Evolutionary conservation across 148 eudicot species (phyloP).

Genomic region (Rhododendron vialii): DNA sequence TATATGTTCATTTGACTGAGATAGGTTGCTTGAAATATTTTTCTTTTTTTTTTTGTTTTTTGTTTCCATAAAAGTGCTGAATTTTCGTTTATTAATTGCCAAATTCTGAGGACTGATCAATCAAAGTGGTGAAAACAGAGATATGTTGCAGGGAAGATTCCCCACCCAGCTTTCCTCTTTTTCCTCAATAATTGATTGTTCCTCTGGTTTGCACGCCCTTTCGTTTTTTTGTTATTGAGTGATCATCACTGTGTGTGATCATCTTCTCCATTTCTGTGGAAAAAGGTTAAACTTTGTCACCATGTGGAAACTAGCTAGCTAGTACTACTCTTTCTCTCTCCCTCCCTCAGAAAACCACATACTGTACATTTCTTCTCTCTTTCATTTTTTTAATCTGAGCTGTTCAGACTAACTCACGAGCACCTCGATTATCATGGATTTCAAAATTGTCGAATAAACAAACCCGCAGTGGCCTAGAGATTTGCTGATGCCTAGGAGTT

Average conservation of each 20-base stretch:
- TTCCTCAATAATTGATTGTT: slow-evolving; percentile 25
- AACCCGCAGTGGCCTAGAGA: no score
- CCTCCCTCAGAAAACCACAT: no score
- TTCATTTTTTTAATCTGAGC: no score
- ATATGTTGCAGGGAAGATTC: slow-evolving; percentile 27
- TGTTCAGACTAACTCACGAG: no score
- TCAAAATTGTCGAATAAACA: no score
- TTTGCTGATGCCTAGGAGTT: no score
- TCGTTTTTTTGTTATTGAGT: slow-evolving; percentile 1
- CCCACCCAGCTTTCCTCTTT: slow-evolving; percentile 20
- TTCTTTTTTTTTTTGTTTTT: background rate
- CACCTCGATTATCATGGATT: no score
- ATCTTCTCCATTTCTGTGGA: slow-evolving; percentile 27
- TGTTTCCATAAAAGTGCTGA: background rate
- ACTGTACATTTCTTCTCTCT: background rate
- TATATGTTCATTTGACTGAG: background rate
- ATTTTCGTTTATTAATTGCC: background rate
- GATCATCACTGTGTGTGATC: slow-evolving; percentile 4
- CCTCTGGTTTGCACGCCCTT: slow-evolving; percentile 25
- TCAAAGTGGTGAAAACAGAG: slow-evolving; percentile 10
- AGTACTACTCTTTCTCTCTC: background rate
- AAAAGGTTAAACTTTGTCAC: slow-evolving; percentile 18
- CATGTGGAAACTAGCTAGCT: background rate
- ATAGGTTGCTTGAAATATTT: background rate
- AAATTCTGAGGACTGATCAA: background rate